Base-by-base conservation (phyloP, 2,329 filamentous ascomycete species). In the Colletotrichum eleusines region DNA sequence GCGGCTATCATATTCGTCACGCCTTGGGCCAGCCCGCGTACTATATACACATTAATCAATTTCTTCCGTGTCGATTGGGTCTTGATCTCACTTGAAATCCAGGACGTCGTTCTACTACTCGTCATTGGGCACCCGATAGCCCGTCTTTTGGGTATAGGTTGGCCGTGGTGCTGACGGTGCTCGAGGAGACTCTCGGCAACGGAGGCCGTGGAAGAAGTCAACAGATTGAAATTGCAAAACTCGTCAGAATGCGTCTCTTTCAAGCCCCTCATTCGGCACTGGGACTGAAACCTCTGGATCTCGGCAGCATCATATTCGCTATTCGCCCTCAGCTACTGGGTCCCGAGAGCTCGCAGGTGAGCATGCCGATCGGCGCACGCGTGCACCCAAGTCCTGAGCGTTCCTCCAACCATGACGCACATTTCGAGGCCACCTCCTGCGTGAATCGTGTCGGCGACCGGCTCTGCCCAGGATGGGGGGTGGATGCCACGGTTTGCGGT, bases 141-240 rank as follows among this genome's bases (percentile, higher is more conserved):
- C 70, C 0, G 75, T 75, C 5, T 75, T 75, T 28, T 74, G 74
- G 46, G 74, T 76, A 42, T 74, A 80, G 1, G 76, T 78, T 78
- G 77, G 2, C 77, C 77, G 48, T 80, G 77, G 18, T 80, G 72
- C 16, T 69, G 72, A 48, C 79, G 77, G 63, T 80, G 80, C 42
- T 79, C 74, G 6, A 76, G 74, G 58, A 80, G 77, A 63, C 77
- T 80, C 2, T 77, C 76, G 6, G 75, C 76, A 1, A 81, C 70
- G 11, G 79, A 80, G 0, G 75, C 74, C 0, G 78, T 79, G 1
- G 78, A 79, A 1, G 61, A 33, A 20, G 50, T 44, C 4, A 18
- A 23, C 11, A 48, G 9, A 57, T 51, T 64, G n/a, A n/a, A 18
- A n/a, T 38, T 4, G 12, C 44, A 8, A 6, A 1, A 3, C 7